Percentiles rank a stretch among this genome's conserved stretches.
These are phyloP conservation scores for Linnemannia zychae DNA, from an alignment of 192 early-diverging fungal genomes.

Conservation along the genomic window DNA sequence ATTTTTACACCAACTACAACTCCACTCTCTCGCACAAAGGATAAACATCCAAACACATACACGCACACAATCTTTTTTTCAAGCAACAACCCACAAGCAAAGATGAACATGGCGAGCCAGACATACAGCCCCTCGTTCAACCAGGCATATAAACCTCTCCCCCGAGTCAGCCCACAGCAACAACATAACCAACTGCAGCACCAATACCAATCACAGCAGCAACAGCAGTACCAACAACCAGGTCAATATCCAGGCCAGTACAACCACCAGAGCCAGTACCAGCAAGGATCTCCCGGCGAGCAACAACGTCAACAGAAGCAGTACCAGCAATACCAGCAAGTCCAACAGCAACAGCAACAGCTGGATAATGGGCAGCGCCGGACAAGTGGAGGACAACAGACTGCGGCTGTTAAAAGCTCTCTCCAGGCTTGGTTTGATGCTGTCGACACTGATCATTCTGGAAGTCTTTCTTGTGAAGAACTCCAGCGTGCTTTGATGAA, in stretches of 20 bases:
- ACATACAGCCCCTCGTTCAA: neutral
- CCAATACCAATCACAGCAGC: constrained; percentile 9
- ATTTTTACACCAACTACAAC: neutral
- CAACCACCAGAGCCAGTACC: constrained; percentile 37
- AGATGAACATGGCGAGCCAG: constrained; percentile 3
- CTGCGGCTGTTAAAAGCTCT: constrained; percentile 23
- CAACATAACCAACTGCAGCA: constrained; percentile 42
- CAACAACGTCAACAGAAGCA: constrained; percentile 47
- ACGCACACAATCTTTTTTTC: neutral
- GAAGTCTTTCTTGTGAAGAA: constrained; percentile 69
- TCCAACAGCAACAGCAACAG: constrained; percentile 34
- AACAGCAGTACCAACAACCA: constrained; percentile 14
- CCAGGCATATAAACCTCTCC: constrained; percentile 22
- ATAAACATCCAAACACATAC: neutral
- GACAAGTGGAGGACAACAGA: neutral
- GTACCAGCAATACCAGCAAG: constrained; percentile 42
- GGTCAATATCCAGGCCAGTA: constrained; percentile 23
- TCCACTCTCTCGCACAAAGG: neutral
- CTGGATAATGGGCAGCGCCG: neutral
- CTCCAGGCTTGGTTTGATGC: constrained; percentile 59
- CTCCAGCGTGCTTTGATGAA: constrained; percentile 73
- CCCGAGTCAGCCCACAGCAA: constrained; percentile 18
- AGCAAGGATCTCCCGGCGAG: constrained; percentile 28
- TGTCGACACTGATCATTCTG: constrained; percentile 66
- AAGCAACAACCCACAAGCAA: neutral